Evolutionary conservation across 2,329 filamentous ascomycete genomes (phyloP).

Genomic region (Clonostachys rosea): DNA sequence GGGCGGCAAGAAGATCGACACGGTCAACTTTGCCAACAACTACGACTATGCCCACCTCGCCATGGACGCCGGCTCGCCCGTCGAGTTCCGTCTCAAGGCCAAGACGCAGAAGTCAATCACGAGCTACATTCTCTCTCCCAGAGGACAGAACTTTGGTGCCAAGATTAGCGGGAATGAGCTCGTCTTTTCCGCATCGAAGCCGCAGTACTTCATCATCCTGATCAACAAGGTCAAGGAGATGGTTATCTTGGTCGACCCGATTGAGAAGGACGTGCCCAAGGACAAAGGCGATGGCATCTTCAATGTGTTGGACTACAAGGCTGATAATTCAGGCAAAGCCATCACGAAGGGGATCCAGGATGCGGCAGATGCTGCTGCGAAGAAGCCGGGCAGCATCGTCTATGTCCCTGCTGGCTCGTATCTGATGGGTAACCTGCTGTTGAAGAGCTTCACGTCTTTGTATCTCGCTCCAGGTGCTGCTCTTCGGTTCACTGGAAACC

Average conservation of each 20-base stretch:
- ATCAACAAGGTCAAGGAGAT: constrained; percentile 2
- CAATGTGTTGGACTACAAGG: background rate
- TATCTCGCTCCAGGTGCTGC: constrained; percentile 1
- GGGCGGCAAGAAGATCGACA: background rate
- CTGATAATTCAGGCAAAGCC: background rate
- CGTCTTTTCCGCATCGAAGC: background rate
- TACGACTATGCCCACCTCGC: constrained; percentile 2
- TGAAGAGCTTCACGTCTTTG: background rate
- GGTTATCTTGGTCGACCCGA: constrained; percentile 1
- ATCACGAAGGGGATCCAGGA: constrained; percentile 1
- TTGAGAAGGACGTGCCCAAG: background rate
- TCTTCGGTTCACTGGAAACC: constrained; percentile 1
- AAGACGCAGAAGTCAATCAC: background rate
- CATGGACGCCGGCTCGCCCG: background rate
- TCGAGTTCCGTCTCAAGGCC: background rate
- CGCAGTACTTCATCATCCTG: constrained; percentile 1
- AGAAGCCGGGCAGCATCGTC: constrained; percentile 1
- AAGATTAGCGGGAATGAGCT: background rate
- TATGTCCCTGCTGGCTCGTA: constrained; percentile 1
- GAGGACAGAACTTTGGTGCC: background rate
- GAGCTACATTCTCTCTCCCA: background rate
- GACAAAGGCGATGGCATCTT: background rate
- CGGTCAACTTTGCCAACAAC: background rate
- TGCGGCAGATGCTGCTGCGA: background rate
- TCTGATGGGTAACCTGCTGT: background rate